Evolutionary conservation across 2,329 filamentous ascomycete genomes (phyloP).

Genomic region (Neospermospora avenae): DNA sequence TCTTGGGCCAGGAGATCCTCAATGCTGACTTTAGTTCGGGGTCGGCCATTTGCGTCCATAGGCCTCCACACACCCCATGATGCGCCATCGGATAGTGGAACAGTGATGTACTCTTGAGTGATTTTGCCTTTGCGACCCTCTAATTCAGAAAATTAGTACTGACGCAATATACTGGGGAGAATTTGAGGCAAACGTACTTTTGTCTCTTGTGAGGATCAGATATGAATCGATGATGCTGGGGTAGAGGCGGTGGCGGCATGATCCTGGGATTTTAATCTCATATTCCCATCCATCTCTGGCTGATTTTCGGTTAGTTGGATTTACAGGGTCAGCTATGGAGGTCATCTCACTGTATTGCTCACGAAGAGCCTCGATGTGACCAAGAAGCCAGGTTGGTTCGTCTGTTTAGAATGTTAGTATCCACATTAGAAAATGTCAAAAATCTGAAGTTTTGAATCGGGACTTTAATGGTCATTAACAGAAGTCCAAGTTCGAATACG

Average conservation of each 20-base stretch:
- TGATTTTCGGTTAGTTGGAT: neutral
- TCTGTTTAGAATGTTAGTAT: neutral
- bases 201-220: neutral
- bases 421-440: too few relatives aligned
- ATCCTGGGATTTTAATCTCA: neutral
- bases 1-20: neutral
- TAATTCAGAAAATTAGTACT: neutral
- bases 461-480: neutral
- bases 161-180: too few relatives aligned
- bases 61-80: neutral
- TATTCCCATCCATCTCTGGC: neutral
- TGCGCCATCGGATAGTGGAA: neutral
- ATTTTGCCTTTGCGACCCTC: neutral
- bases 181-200: neutral
- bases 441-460: too few relatives aligned
- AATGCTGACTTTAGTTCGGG: neutral
- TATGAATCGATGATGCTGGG: neutral
- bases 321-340: neutral
- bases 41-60: neutral
- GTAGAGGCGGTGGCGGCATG: neutral
- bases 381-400: neutral
- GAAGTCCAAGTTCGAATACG: neutral
- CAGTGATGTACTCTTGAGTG: neutral
- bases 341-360: neutral
- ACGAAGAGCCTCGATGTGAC: neutral